Base-by-base conservation (phyloP, 352 stramenopile genomes). In the Aphanomyces cochlioides region DNA sequence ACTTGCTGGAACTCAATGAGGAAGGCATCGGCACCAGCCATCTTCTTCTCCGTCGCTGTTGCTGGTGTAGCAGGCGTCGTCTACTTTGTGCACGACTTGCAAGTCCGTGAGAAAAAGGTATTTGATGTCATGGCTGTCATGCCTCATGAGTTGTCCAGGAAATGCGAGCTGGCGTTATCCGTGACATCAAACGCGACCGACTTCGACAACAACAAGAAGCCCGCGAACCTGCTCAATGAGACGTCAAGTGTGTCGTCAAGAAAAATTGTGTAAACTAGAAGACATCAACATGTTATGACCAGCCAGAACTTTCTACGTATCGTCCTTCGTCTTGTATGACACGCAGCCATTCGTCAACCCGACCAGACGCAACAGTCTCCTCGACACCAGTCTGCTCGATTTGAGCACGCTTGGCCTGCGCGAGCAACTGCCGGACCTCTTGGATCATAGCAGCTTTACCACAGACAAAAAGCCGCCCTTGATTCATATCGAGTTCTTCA, bases 71-170 rank as follows among this genome's bases (percentile, higher is more conserved):
- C 28, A 6, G 43, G 45, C 37, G 43, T 56, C 17, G 61, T 70
- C 54, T 70, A 70, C 47, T 64, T 47, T 38, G 64, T 70, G 15
- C 64, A 70, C 40, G 64, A 70, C 64, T 10, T 70, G 13, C 64
- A 70, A 53, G 47, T 61, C 15, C 43, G 47, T 2, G 64, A 70
- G 54, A 70, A 70, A 43, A 61, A 50, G 54, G 64, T 70, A 38
- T 7, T 15, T 6, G 1, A 47, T 28, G 17, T 7, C 54, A 70
- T 67, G 6, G 6, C 4, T 5, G 7, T 70, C 41, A 12, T 19
- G 28, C 19, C 10, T 40, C 37, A 34, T 61, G 47, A 6, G 5
- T 2, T 8, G 2, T 12, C 1, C 61, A 70, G 64, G 47, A 61
- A 38, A 70, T 70, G 64, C 64, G 64, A 17, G 64, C 53, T 37